These are phyloP conservation scores for Colletotrichum sp. DNA, from an alignment of 2,329 filamentous ascomycete genomes.

Conservation along the genomic window DNA sequence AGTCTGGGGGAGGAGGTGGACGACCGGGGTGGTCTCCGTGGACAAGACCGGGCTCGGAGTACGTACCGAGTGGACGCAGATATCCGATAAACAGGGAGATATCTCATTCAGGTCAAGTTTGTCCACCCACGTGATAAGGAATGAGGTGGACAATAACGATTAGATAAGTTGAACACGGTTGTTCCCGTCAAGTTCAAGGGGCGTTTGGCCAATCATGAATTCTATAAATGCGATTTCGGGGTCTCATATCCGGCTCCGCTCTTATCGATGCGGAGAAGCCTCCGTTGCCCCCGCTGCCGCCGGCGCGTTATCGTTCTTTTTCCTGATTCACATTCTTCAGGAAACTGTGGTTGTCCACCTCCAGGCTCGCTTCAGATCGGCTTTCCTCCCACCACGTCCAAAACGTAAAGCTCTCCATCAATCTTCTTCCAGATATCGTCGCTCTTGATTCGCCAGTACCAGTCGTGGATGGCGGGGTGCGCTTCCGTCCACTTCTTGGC, in stretches of 20 bases:
- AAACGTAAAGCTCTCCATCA: constrained; percentile 5
- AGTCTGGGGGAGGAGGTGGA: not conserved
- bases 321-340: not conserved
- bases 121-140: constrained; percentile 3
- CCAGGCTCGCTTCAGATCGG: constrained; percentile 1
- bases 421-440: constrained; percentile 14
- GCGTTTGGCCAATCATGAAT: not conserved
- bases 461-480: not conserved
- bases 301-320: not conserved
- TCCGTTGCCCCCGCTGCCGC: not conserved
- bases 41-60: not conserved
- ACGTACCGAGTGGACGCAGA: not conserved
- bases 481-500: constrained; percentile 9
- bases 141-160: not conserved
- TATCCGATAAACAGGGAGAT: not conserved
- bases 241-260: not conserved
- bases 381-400: constrained; percentile 12
- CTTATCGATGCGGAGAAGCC: constrained; percentile 1
- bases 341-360: not conserved
- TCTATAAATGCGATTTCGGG: not conserved
- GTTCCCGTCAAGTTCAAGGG: not conserved
- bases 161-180: not conserved
- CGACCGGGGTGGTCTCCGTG: not conserved
- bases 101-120: not conserved
- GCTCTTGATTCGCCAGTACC: constrained; percentile 14